These are phyloP conservation scores for Pythium vanterpoolii DNA, from an alignment of 352 stramenopile species.

Conservation along the genomic window DNA sequence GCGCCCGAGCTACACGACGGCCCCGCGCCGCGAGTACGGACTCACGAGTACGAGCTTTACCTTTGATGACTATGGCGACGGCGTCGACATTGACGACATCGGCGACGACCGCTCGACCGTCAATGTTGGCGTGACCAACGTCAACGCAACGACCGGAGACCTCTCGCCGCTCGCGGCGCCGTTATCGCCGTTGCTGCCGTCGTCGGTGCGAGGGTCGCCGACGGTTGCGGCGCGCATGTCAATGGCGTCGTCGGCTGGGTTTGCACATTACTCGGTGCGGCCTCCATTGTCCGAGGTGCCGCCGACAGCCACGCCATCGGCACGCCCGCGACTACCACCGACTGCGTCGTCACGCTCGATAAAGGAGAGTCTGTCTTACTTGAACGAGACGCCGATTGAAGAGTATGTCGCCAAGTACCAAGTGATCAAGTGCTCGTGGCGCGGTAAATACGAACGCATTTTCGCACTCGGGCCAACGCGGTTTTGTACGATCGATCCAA, in stretches of 20 bases:
- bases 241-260: conserved; percentile 6
- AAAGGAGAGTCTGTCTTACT: conserved; percentile 33
- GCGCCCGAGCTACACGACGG: conserved; percentile 1
- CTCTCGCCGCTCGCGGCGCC: conserved; percentile 1
- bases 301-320: conserved; percentile 15
- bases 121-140: background rate
- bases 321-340: conserved; percentile 3
- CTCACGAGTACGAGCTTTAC: conserved; percentile 21
- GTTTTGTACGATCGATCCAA: conserved; percentile 84
- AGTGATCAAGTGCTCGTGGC: conserved; percentile 81
- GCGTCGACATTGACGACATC: conserved; percentile 27
- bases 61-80: conserved; percentile 24
- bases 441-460: conserved; percentile 86
- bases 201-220: background rate
- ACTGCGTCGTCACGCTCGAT: conserved; percentile 15
- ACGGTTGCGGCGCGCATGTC: conserved; percentile 4
- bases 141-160: background rate
- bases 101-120: conserved; percentile 9
- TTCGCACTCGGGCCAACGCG: conserved; percentile 71
- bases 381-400: conserved; percentile 55
- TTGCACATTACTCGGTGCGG: background rate
- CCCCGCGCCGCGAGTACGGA: conserved; percentile 11
- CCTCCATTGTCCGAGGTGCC: conserved; percentile 3
- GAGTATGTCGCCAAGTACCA: conserved; percentile 85
- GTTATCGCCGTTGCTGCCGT: conserved; percentile 19